phyloP scores from a whole-genome alignment of 345 rosid species.

The Theobroma cacao region DNA sequence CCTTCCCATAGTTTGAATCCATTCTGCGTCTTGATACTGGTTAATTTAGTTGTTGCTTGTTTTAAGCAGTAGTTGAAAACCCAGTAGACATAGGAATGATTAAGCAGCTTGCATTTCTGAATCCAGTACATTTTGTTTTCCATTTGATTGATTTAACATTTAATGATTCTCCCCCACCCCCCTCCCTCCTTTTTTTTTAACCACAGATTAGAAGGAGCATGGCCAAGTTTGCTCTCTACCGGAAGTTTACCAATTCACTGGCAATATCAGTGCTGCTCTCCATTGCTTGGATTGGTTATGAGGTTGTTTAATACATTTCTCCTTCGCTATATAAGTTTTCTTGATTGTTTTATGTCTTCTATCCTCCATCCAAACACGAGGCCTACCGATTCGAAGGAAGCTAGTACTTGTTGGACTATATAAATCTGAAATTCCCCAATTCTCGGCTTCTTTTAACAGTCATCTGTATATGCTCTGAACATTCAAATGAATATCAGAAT shows the following conservation, averaged over 20 bases:
- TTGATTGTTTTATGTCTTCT: neutral
- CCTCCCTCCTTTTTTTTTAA: neutral
- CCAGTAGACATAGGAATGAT: neutral
- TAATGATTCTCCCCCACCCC: neutral
- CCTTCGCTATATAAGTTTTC: neutral
- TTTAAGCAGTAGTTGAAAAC: neutral
- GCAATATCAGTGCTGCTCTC: conserved; percentile 49
- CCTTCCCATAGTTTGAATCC: neutral
- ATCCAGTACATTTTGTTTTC: neutral
- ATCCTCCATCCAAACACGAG: neutral
- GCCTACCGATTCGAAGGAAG: neutral
- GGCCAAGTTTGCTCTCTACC: conserved; percentile 49
- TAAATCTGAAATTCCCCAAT: neutral
- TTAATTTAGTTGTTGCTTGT: neutral
- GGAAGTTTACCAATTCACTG: conserved; percentile 48
- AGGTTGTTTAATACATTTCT: conserved; percentile 27
- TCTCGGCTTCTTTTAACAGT: neutral
- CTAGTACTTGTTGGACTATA: neutral
- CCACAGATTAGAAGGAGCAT: conserved; percentile 36
- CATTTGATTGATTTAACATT: neutral
- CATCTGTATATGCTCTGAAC: neutral
- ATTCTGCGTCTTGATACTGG: neutral
- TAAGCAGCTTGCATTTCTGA: neutral
- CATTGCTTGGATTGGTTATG: conserved; percentile 50
- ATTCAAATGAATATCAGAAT: neutral